A percentile compares a stretch with the other conserved stretches of the same genome.
Evolutionary conservation across 2,329 filamentous ascomycete species (phyloP).

Genomic region (Botrytis squamosa): DNA sequence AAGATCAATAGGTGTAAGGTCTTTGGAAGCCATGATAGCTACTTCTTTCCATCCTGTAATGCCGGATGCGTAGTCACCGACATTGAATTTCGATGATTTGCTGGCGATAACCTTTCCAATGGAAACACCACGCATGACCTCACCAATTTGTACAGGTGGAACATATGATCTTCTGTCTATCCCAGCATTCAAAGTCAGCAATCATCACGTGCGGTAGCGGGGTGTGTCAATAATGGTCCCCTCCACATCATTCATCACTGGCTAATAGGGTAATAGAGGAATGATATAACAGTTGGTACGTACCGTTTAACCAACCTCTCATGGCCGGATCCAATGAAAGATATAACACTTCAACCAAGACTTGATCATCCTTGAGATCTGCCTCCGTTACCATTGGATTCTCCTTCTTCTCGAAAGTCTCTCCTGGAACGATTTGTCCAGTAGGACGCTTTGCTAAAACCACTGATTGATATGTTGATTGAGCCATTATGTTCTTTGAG

Average conservation of each 20-base stretch:
- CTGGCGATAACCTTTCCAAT: constrained; percentile 62
- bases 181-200: not conserved
- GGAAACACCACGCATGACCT: constrained; percentile 63
- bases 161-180: constrained; percentile 58
- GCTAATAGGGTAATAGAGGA: constrained; percentile 15
- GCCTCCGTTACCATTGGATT: constrained; percentile 46
- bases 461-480: constrained; percentile 43
- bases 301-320: constrained; percentile 67
- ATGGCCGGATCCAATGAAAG: constrained; percentile 74
- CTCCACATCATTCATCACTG: not conserved
- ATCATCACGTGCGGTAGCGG: constrained; percentile 12
- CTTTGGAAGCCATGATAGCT: constrained; percentile 55
- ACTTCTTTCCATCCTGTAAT: constrained; percentile 66
- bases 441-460: constrained; percentile 64
- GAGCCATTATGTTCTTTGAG: constrained; percentile 35
- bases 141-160: constrained; percentile 65
- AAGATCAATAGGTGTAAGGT: constrained; percentile 44
- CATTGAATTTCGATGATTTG: constrained; percentile 53
- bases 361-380: constrained; percentile 61
- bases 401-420: constrained; percentile 60
- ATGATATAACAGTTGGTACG: constrained; percentile 23
- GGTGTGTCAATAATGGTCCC: not conserved
- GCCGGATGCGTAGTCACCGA: constrained; percentile 58
- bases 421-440: constrained; percentile 58
- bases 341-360: constrained; percentile 61